These are phyloP conservation scores for Mollisia scopiformis DNA, from an alignment of 2,329 filamentous ascomycete species.

Conservation along the genomic window DNA sequence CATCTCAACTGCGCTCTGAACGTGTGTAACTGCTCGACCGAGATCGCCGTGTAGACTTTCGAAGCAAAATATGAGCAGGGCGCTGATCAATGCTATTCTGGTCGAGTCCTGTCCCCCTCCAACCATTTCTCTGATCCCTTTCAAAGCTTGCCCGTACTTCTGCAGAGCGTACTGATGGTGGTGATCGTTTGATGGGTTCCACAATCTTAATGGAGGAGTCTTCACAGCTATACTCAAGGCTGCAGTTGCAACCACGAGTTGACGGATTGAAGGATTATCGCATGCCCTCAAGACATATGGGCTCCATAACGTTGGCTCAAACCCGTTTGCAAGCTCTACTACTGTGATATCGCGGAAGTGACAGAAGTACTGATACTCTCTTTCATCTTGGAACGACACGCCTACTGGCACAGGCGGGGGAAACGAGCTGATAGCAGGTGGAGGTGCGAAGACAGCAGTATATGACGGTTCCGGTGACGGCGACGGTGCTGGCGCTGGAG, in stretches of 20 bases:
- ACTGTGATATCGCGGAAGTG: slow-evolving; percentile 28
- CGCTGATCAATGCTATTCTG: slow-evolving; percentile 26
- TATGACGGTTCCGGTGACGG: slow-evolving; percentile 6
- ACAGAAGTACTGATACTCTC: slow-evolving; percentile 26
- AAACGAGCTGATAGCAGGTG: not conserved
- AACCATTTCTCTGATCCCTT: slow-evolving; percentile 22
- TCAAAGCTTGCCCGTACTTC: slow-evolving; percentile 27
- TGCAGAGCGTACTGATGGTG: slow-evolving; percentile 28
- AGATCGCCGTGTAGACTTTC: slow-evolving; percentile 28
- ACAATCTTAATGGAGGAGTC: not conserved
- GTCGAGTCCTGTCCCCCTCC: slow-evolving; percentile 21
- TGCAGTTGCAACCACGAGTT: slow-evolving; percentile 24
- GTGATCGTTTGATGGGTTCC: slow-evolving; percentile 11
- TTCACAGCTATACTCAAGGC: slow-evolving; percentile 22
- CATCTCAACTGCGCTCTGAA: slow-evolving; percentile 29
- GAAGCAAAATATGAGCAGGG: slow-evolving; percentile 30
- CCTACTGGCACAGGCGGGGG: slow-evolving; percentile 1
- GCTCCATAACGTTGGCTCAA: slow-evolving; percentile 26
- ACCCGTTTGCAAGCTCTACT: slow-evolving; percentile 24
- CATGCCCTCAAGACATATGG: slow-evolving; percentile 24
- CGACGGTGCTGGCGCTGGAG: slow-evolving; percentile 4
- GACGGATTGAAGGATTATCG: slow-evolving; percentile 20
- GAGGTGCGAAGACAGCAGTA: not conserved
- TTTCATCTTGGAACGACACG: slow-evolving; percentile 21
- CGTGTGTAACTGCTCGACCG: slow-evolving; percentile 20